Evolutionary conservation across 345 rosid species (phyloP), one percentile per base, ranked within the genome.

Genomic region (Citrus reticulata): DNA sequence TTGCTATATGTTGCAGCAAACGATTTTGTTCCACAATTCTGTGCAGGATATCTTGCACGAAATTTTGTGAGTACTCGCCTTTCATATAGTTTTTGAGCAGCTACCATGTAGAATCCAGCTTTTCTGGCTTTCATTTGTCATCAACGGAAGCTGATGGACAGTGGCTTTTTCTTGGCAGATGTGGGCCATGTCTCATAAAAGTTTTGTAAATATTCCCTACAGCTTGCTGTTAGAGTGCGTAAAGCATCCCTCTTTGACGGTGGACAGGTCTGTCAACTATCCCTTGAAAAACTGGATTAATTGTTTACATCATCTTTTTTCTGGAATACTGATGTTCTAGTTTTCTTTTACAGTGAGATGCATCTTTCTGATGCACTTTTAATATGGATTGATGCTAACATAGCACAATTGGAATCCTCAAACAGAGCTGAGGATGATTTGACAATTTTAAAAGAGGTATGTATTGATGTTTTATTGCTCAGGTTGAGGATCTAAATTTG

Each of bases 301-400:
- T 27, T 46, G 34, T 51, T 72, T 34, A 25, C 4, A 7, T n/a
- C 0, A 22, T 39, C 14, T 77, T 57, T 57, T 76, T 76, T 75
- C 49, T 77, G 65, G 63, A 77, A 67, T 81, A 85, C 83, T 89
- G 77, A 86, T 83, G 57, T 68, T 75, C 80, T 75, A 46, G 63
- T 78, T 63, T 79, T 80, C 77, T 81, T 77, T 81, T 66, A 66
- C 93, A 94, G 98, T 75, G 97, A 94, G 86, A 86, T 79, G 94
- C 87, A 90, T 84, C 94, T 94, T 75, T 83, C 88, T 72, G 87
- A 90, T 71, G 93, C 85, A 78, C 86, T 92, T 81, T 74, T 92
- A 78, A 62, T 84, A 77, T 94, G 98, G 98, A 83, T 89, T 58
- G 86, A 87, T 80, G 81, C 85, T 60, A 78, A 83, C 40, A 69